Evolutionary conservation across 2,329 filamentous ascomycete genomes (phyloP).

Genomic region (Podosphaera fusca): DNA sequence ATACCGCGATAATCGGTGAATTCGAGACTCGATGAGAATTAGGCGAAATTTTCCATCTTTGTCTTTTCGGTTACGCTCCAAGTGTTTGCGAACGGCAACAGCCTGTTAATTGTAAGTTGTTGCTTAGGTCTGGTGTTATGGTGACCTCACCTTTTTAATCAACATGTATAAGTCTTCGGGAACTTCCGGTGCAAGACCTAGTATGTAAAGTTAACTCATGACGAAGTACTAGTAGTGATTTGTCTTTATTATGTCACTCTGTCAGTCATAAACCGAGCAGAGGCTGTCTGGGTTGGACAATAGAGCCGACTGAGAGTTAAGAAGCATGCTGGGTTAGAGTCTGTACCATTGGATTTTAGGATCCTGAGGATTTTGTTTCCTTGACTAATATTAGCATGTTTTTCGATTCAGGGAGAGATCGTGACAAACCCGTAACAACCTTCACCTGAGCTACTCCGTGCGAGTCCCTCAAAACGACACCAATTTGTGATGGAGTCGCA

Average conservation of each 20-base stretch:
- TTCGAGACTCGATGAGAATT: constrained; percentile 99
- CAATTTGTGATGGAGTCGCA: constrained; percentile 94
- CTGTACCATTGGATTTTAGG: constrained; percentile 86
- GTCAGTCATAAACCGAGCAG: constrained; percentile 81
- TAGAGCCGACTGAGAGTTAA: neutral
- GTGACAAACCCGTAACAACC: constrained; percentile 67
- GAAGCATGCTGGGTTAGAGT: neutral
- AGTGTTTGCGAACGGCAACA: constrained; percentile 98
- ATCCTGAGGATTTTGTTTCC: constrained; percentile 99
- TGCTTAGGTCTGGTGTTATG: neutral
- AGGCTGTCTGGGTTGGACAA: constrained; percentile 31
- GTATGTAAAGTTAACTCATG: constrained; percentile 64
- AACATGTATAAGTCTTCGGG: constrained; percentile 99
- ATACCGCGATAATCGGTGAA: constrained; percentile 98
- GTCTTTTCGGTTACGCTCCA: constrained; percentile 99
- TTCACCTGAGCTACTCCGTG: constrained; percentile 97
- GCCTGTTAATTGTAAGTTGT: constrained; percentile 25
- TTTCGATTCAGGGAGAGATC: constrained; percentile 3
- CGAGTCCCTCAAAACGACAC: constrained; percentile 93
- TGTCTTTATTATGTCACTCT: constrained; percentile 33
- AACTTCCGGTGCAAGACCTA: constrained; percentile 93
- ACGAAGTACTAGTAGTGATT: constrained; percentile 63
- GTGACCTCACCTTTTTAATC: constrained; percentile 84
- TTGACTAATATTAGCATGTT: constrained; percentile 20
- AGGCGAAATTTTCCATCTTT: constrained; percentile 99